Conservation (phyloP, 2,329 filamentous ascomycete genomes). For the Sporothrix mexicana region DNA sequence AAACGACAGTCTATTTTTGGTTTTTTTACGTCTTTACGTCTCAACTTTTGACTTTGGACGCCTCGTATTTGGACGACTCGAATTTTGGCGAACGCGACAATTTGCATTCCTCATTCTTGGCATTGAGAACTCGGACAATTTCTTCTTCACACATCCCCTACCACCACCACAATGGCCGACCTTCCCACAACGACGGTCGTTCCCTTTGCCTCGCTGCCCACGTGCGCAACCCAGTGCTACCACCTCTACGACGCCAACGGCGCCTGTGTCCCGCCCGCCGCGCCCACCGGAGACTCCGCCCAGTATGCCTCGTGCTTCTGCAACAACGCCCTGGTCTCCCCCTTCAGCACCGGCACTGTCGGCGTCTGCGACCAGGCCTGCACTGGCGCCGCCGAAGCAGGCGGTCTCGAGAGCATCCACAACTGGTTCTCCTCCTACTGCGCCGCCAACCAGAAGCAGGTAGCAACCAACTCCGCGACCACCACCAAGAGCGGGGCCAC, state of each 20-base stretch:
- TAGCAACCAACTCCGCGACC: constrained; percentile 42
- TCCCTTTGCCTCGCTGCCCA: constrained; percentile 63
- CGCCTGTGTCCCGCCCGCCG: constrained; percentile 68
- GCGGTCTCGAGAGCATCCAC: constrained; percentile 64
- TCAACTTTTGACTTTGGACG: neutral
- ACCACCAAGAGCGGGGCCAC: constrained; percentile 32
- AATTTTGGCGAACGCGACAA: neutral
- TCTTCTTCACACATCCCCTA: too few species aligned
- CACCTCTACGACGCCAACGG: constrained; percentile 72
- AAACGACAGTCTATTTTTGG: constrained; percentile 3
- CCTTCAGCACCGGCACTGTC: constrained; percentile 61
- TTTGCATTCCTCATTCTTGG: neutral
- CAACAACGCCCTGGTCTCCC: constrained; percentile 61
- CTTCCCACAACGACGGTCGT: constrained; percentile 56
- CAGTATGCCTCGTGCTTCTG: constrained; percentile 78
- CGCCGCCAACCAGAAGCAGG: constrained; percentile 51
- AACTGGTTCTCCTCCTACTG: constrained; percentile 76
- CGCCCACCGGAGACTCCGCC: constrained; percentile 53
- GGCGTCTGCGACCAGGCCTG: constrained; percentile 69
- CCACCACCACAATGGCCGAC: constrained; percentile 23
- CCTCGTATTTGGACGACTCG: neutral
- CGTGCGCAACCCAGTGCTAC: constrained; percentile 65
- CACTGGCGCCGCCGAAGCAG: constrained; percentile 51
- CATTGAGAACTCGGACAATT: too few species aligned
- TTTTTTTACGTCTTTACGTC: neutral